These are phyloP conservation scores for Coniochaeta sp. DNA, from an alignment of 2,329 filamentous ascomycete genomes.

Conservation along the genomic window DNA sequence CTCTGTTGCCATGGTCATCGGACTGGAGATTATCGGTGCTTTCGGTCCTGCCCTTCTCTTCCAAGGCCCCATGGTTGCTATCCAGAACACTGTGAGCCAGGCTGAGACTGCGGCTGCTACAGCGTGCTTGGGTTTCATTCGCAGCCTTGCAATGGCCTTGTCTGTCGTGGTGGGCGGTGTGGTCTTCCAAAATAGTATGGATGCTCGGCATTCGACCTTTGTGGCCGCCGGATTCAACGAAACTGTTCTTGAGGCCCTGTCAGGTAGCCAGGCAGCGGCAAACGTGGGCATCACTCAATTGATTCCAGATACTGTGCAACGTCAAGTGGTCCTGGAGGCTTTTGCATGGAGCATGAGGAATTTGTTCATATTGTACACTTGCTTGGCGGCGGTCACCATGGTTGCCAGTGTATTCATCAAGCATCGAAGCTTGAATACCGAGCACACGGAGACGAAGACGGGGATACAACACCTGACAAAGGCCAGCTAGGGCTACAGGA, in stretches of 20 bases:
- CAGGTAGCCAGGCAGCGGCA: slow-evolving; percentile 34
- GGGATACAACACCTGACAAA: slow-evolving; percentile 14
- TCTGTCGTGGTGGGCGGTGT: slow-evolving; percentile 49
- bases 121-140: slow-evolving; percentile 51
- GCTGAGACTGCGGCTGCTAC: slow-evolving; percentile 56
- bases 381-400: slow-evolving; percentile 29
- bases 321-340: slow-evolving; percentile 31
- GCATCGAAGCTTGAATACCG: slow-evolving; percentile 33
- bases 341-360: slow-evolving; percentile 40
- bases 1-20: slow-evolving; percentile 36
- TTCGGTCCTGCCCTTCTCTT: slow-evolving; percentile 55
- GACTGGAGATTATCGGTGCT: slow-evolving; percentile 52
- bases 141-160: slow-evolving; percentile 48
- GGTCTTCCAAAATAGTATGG: slow-evolving; percentile 31
- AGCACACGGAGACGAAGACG: slow-evolving; percentile 26
- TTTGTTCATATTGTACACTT: slow-evolving; percentile 39
- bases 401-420: slow-evolving; percentile 34
- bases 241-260: slow-evolving; percentile 22
- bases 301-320: slow-evolving; percentile 27
- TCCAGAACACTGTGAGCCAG: slow-evolving; percentile 54
- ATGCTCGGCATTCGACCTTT: slow-evolving; percentile 21
- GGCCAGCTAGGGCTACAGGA: background rate
- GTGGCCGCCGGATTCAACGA: slow-evolving; percentile 13
- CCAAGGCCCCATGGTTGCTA: slow-evolving; percentile 52
- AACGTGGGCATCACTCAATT: slow-evolving; percentile 33